Evolutionary conservation across 139 green algal species (phyloP).

Genomic region (Chlamydomonas incerta): DNA sequence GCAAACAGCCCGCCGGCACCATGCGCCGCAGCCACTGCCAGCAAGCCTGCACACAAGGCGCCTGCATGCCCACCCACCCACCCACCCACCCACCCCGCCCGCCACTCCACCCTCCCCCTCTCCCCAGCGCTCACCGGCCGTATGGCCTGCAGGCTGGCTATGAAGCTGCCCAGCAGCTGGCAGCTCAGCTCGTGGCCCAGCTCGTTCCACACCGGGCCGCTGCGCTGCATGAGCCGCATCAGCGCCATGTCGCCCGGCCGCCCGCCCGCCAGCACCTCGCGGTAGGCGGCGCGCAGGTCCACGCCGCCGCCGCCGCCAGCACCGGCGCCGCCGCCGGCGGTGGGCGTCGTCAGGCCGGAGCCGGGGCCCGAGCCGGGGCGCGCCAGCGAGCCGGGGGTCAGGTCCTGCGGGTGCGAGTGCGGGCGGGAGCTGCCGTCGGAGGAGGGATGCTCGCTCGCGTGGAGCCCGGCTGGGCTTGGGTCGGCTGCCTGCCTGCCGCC

Average conservation of each 20-base stretch:
- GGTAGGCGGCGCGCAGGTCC: constrained; percentile 49
- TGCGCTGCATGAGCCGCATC: constrained; percentile 50
- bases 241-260: constrained; percentile 45
- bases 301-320: neutral
- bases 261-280: constrained; percentile 35
- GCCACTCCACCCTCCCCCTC: too few relatives aligned
- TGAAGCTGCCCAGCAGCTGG: constrained; percentile 52
- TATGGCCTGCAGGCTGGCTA: constrained; percentile 13
- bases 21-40: too few relatives aligned
- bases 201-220: constrained; percentile 40
- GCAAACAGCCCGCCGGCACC: too few relatives aligned
- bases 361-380: neutral
- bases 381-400: neutral
- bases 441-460: too few relatives aligned
- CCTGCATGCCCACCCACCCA: too few relatives aligned
- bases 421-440: too few relatives aligned
- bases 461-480: too few relatives aligned
- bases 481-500: too few relatives aligned
- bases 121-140: neutral
- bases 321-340: neutral
- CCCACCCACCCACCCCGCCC: too few relatives aligned
- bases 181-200: constrained; percentile 33
- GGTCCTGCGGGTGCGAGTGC: too few relatives aligned
- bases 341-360: too few relatives aligned
- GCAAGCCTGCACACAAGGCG: too few relatives aligned